A percentile compares a stretch with the other conserved stretches of the same genome.
Evolutionary conservation across 2,329 filamentous ascomycete species (phyloP).

Genomic region (Periglandula ipomoeae): DNA sequence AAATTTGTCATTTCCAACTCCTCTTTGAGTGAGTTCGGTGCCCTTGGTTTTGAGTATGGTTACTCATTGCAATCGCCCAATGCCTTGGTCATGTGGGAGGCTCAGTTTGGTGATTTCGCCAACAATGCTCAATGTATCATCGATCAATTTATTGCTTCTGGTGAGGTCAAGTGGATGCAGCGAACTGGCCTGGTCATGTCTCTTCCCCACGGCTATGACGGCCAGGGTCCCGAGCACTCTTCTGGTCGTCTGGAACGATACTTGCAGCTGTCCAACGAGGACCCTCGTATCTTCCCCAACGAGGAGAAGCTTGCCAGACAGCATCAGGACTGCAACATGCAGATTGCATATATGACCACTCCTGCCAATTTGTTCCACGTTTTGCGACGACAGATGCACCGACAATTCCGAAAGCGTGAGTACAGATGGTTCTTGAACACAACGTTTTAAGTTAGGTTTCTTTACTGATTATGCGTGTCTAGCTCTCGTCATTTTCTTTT

Average conservation of each 20-base stretch:
- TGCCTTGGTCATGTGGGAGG: slow-evolving; percentile 98
- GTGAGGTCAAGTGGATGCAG: slow-evolving; percentile 98
- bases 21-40: slow-evolving; percentile 61
- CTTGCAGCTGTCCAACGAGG: slow-evolving; percentile 94
- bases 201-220: slow-evolving; percentile 94
- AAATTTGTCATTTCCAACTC: slow-evolving; percentile 97
- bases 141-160: slow-evolving; percentile 96
- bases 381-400: slow-evolving; percentile 93
- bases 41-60: slow-evolving; percentile 94
- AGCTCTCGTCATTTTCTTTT: slow-evolving; percentile 97
- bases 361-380: slow-evolving; percentile 96
- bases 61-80: slow-evolving; percentile 97
- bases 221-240: slow-evolving; percentile 96
- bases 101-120: slow-evolving; percentile 98
- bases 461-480: neutral
- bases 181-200: slow-evolving; percentile 94
- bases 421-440: slow-evolving; percentile 13
- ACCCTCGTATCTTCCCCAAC: slow-evolving; percentile 84
- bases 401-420: slow-evolving; percentile 98
- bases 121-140: slow-evolving; percentile 99
- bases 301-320: slow-evolving; percentile 87
- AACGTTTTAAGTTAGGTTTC: neutral
- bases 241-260: slow-evolving; percentile 96
- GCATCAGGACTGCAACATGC: slow-evolving; percentile 99
- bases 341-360: slow-evolving; percentile 95